These are phyloP conservation scores for Colletotrichum sublineola DNA, from an alignment of 2,329 filamentous ascomycete species.

Conservation along the genomic window DNA sequence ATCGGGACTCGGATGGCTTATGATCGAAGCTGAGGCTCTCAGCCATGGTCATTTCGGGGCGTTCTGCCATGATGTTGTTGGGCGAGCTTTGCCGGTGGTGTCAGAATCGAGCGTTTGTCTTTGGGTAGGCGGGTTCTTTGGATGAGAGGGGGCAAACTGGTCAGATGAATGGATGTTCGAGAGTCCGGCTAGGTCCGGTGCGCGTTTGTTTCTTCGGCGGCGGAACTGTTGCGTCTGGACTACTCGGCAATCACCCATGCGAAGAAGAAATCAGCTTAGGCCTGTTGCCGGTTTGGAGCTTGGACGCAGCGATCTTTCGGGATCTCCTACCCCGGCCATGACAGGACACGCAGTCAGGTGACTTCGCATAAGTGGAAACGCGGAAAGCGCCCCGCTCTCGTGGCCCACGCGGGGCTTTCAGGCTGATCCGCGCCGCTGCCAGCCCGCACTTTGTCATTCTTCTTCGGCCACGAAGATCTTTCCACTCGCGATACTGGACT, in stretches of 20 bases:
- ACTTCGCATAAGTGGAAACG: constrained; percentile 44
- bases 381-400: constrained; percentile 11
- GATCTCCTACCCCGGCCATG: neutral
- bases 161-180: neutral
- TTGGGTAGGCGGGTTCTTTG: neutral
- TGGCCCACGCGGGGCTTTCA: constrained; percentile 6
- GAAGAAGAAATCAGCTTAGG: neutral
- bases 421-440: constrained; percentile 1
- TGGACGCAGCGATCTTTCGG: neutral
- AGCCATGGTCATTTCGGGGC: constrained; percentile 20
- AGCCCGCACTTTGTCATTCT: neutral
- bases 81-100: neutral
- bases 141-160: neutral
- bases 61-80: constrained; percentile 27
- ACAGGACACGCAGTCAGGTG: constrained; percentile 46
- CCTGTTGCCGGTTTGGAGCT: constrained; percentile 9
- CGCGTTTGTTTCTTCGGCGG: too few relatives aligned
- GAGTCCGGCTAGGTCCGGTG: neutral
- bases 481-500: neutral
- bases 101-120: neutral
- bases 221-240: neutral
- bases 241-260: neutral
- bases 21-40: constrained; percentile 49
- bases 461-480: neutral
- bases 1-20: constrained; percentile 56